Evolutionary conservation across 2,329 filamentous ascomycete species (phyloP).

Genomic region (Cercospora sesami): DNA sequence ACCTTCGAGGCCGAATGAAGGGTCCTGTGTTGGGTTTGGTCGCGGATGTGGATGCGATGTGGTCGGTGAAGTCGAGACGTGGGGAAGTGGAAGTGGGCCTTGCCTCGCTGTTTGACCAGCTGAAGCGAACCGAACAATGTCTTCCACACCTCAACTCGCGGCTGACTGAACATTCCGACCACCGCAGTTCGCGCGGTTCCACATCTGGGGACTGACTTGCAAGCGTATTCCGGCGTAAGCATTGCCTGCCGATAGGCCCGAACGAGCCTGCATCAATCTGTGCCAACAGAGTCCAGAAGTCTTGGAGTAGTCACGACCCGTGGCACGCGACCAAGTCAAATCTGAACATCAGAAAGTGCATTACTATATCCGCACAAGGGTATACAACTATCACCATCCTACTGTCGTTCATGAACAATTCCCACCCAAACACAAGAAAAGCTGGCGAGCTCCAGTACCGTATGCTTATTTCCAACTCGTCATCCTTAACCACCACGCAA

Average conservation of each 20-base stretch:
- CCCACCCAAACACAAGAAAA: not conserved
- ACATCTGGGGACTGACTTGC: not conserved
- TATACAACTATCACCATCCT: not conserved
- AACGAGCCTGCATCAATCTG: not conserved
- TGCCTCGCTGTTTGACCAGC: not conserved
- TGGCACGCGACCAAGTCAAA: not conserved
- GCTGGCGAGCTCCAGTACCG: not conserved
- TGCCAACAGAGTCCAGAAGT: not conserved
- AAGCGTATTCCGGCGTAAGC: not conserved
- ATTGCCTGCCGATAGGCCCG: not conserved
- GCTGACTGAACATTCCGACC: not conserved
- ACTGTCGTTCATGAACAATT: not conserved
- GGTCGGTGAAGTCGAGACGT: not conserved
- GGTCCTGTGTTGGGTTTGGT: not conserved
- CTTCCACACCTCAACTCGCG: not conserved
- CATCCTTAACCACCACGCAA: not conserved
- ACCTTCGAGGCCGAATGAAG: not conserved
- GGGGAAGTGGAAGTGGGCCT: not conserved
- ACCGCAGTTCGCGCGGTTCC: not conserved
- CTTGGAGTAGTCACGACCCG: not conserved
- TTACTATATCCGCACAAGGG: conserved; percentile 2
- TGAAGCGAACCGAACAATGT: not conserved
- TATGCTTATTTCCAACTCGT: not conserved
- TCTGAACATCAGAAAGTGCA: not conserved
- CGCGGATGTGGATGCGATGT: not conserved